Base-by-base conservation (phyloP, 2,329 filamentous ascomycete genomes). In the Pleomassaria siparia region DNA sequence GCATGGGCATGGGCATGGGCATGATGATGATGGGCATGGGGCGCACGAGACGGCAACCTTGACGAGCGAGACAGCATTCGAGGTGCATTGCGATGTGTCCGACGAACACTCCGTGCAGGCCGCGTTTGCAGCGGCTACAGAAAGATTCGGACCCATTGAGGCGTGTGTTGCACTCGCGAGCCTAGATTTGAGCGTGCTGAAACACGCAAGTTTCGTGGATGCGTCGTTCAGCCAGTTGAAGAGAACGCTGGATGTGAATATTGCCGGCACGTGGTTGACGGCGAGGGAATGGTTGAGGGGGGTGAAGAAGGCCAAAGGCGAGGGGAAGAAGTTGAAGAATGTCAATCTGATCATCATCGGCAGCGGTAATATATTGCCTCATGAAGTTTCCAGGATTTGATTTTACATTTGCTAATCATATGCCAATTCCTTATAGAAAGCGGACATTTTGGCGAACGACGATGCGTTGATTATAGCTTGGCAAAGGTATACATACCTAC, bases 291-390 rank as follows among this genome's bases (percentile, higher is more conserved):
- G 74, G 74, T 54, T 75, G 5, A 56, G 69, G 16, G 68, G 70
- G 3, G 58, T 78, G 28, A 58, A 60, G 10, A 47, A 57, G 21
- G 58, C 58, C 22, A 52, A 58, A 21, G 46, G 49, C 22, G 33
- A 56, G 12, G 49, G 46, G 35, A 58, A 43, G 15, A 35, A 51
- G 2, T 46, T 63, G 32, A 58, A 49, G 22, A 76, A 77, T 54
- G 66, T 74, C 11, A 64, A 66, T 22, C 57, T 76, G 30, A 64
- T 78, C 18, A 69, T 78, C 26, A 71, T 78, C 43, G 75, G 75
- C 10, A 73, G 69, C 43, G 74, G 29, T 30, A 13, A 30, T n/a
- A n/a, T 4, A 30, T 13, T 7, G 29, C 29, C n/a, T n/a, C n/a
- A n/a, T n/a, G n/a, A n/a, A n/a, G n/a, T n/a, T n/a, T n/a, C n/a